Conservation (phyloP, 768 basidiomycete genomes). For the Lactarius pseudohatsudake region DNA sequence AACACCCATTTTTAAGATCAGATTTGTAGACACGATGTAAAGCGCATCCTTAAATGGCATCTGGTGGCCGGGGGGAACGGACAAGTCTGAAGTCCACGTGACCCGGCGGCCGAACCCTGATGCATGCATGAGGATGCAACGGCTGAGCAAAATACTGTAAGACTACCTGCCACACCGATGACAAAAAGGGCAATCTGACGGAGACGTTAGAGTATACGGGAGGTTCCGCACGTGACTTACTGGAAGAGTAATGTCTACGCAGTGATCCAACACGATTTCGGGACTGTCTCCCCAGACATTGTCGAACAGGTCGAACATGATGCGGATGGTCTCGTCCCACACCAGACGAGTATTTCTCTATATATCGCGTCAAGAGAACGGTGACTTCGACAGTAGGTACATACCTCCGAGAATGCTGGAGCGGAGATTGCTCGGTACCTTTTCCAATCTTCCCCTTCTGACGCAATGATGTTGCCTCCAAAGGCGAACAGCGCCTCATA, state of each 20-base stretch:
- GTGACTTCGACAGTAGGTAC: slow-evolving; percentile 6
- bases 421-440: slow-evolving; percentile 60
- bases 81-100: slow-evolving; percentile 48
- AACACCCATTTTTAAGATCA: slow-evolving; percentile 41
- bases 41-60: slow-evolving; percentile 52
- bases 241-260: slow-evolving; percentile 53
- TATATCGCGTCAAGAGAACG: neutral
- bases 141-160: slow-evolving; percentile 25
- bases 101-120: slow-evolving; percentile 50
- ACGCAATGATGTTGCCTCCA: slow-evolving; percentile 62
- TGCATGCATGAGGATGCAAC: neutral
- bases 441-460: slow-evolving; percentile 67
- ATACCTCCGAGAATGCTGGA: slow-evolving; percentile 64
- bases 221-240: slow-evolving; percentile 35
- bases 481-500: slow-evolving; percentile 51
- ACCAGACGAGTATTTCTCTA: slow-evolving; percentile 42
- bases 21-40: slow-evolving; percentile 42
- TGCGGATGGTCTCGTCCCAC: slow-evolving; percentile 39
- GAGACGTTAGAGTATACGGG: neutral
- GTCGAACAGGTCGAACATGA: slow-evolving; percentile 37
- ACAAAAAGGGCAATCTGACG: slow-evolving; percentile 54
- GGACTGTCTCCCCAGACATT: slow-evolving; percentile 48
- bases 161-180: slow-evolving; percentile 48
- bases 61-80: slow-evolving; percentile 43
- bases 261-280: slow-evolving; percentile 46